Conservation (phyloP, 805 yeast species). For the Alloascoidea hylecoeti region DNA sequence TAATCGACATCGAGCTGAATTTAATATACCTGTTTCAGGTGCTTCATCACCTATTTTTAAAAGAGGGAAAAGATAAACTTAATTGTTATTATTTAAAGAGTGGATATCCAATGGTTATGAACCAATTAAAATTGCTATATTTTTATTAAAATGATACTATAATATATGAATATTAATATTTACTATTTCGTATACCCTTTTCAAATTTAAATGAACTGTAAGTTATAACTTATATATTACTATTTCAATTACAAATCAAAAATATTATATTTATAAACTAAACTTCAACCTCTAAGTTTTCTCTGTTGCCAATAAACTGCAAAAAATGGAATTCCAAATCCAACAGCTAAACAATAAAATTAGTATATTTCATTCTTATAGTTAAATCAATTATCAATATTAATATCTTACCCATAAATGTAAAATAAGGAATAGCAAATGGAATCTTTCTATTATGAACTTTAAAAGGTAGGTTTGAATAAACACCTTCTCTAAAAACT, state of each 20-base stretch:
- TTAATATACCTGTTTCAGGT: neutral
- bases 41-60: neutral
- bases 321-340: conserved; percentile 1
- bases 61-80: neutral
- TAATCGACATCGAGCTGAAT: neutral
- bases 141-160: too few species aligned
- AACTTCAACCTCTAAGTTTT: neutral
- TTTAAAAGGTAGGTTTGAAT: conserved; percentile 88
- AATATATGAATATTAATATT: too few species aligned
- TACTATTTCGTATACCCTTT: too few species aligned
- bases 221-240: too few species aligned
- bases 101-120: too few species aligned
- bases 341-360: neutral
- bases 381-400: neutral
- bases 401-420: conserved; percentile 43
- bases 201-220: too few species aligned
- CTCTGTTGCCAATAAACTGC: neutral
- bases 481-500: conserved; percentile 70
- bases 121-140: too few species aligned
- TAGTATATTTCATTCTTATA: neutral
- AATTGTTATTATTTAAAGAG: too few species aligned
- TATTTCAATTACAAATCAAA: too few species aligned
- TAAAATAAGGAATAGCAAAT: conserved; percentile 68
- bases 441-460: conserved; percentile 91
- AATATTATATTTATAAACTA: too few species aligned